Evolutionary conservation across 805 yeast species (phyloP).

Genomic region (Zygoascus biomembranicola): DNA sequence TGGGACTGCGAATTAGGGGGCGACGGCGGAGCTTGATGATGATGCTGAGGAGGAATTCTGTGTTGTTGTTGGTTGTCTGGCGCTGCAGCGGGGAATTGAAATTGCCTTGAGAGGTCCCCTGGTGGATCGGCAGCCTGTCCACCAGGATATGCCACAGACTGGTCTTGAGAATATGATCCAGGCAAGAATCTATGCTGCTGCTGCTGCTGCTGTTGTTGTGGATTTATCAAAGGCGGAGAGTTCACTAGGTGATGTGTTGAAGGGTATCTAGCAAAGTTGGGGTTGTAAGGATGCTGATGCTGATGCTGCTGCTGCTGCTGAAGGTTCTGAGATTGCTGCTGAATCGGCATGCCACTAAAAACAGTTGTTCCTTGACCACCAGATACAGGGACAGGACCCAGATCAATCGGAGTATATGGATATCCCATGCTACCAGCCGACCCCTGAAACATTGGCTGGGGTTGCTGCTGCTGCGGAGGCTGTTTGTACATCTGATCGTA

Average conservation of each 20-base stretch:
- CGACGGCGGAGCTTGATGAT: neutral
- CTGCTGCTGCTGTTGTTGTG: constrained; percentile 4
- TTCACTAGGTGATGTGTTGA: neutral
- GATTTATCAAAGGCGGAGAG: neutral
- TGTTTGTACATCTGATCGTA: neutral
- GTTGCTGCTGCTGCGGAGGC: neutral
- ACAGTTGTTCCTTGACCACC: neutral
- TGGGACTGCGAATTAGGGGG: neutral
- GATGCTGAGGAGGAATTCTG: neutral
- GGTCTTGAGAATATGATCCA: neutral
- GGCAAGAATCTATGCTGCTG: neutral
- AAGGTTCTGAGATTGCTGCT: constrained; percentile 3
- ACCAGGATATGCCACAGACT: neutral
- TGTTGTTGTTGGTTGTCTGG: neutral
- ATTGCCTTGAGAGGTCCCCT: neutral
- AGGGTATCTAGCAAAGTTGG: neutral
- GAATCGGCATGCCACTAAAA: neutral
- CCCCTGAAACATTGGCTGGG: neutral
- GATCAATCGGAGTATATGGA: neutral
- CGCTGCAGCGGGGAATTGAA: neutral
- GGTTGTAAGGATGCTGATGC: neutral
- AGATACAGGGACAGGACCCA: neutral
- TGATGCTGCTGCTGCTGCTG: constrained; percentile 3
- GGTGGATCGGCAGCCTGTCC: neutral
- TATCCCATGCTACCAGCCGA: neutral